These are phyloP conservation scores for Pythium inflatum DNA, from an alignment of 352 stramenopile species.

Conservation along the genomic window DNA sequence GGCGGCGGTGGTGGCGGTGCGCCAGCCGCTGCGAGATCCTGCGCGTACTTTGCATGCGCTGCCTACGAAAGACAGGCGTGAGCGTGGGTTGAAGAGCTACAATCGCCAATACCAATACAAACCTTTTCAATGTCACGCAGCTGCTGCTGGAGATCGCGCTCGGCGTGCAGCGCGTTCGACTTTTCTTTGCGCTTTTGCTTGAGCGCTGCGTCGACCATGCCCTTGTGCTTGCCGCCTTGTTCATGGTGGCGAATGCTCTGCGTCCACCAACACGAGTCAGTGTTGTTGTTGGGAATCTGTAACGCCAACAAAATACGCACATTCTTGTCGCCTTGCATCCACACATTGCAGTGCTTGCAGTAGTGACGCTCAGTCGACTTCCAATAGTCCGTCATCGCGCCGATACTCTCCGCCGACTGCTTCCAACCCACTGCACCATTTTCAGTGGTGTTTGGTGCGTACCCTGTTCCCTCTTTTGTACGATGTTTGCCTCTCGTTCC, in stretches of 20 bases:
- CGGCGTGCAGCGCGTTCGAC: constrained; percentile 51
- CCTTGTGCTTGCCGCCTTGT: constrained; percentile 75
- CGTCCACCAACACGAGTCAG: not conserved
- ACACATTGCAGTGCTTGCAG: constrained; percentile 90
- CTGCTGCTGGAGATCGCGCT: constrained; percentile 69
- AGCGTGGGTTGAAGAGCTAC: too few relatives aligned
- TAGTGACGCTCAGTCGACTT: constrained; percentile 73
- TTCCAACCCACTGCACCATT: not conserved
- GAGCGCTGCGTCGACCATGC: constrained; percentile 68
- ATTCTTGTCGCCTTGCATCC: constrained; percentile 79
- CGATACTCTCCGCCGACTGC: not conserved
- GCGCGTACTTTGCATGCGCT: constrained; percentile 59
- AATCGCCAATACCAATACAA: not conserved
- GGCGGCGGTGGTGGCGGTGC: constrained; percentile 44
- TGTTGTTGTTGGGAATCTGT: not conserved
- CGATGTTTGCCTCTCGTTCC: constrained; percentile 7
- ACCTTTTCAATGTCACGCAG: constrained; percentile 75
- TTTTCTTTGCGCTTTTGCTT: constrained; percentile 79
- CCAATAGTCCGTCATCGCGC: constrained; percentile 68
- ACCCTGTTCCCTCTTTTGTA: constrained; percentile 5
- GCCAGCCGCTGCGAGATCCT: constrained; percentile 49
- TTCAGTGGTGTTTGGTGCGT: too few relatives aligned
- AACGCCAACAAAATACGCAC: constrained; percentile 8
- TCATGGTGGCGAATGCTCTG: constrained; percentile 87
- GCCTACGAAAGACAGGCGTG: constrained; percentile 29